phyloP scores from a whole-genome alignment of 176 grass and related monocot species.

The Phyllostachys edulis region DNA sequence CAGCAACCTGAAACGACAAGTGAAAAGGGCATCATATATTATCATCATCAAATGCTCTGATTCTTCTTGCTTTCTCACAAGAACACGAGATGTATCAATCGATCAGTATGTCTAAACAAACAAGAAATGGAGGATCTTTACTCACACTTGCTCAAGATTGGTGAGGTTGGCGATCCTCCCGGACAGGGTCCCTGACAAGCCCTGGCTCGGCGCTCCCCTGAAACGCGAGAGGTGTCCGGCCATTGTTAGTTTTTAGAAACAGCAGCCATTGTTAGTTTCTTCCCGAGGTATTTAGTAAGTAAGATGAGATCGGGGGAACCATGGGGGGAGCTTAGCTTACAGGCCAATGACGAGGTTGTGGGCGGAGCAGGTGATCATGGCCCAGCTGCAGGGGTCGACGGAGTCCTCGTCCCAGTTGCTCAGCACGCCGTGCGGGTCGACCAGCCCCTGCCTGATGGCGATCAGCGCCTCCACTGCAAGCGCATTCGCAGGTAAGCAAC shows the following conservation, averaged over 20 bases:
- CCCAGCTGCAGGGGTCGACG: conserved; percentile 98
- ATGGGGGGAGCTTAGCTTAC: conserved; percentile 38
- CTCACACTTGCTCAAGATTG: conserved; percentile 95
- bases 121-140: not conserved
- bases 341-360: conserved; percentile 90
- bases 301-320: not conserved
- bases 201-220: conserved; percentile 92
- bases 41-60: too few relatives aligned
- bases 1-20: conserved; percentile 48
- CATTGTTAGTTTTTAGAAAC: not conserved
- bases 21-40: not conserved
- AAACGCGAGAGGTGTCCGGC: not conserved
- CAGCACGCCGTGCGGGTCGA: conserved; percentile 83
- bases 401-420: conserved; percentile 93
- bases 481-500: not conserved
- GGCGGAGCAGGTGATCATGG: conserved; percentile 95
- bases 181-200: conserved; percentile 75
- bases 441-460: conserved; percentile 62
- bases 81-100: not conserved
- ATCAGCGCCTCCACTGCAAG: conserved; percentile 87
- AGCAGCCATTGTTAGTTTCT: not conserved
- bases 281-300: not conserved
- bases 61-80: not conserved
- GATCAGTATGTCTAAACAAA: not conserved
- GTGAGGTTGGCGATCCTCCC: conserved; percentile 77